These are phyloP conservation scores for Fusarium oligoseptatum DNA, from an alignment of 2,329 filamentous ascomycete species.

Conservation along the genomic window DNA sequence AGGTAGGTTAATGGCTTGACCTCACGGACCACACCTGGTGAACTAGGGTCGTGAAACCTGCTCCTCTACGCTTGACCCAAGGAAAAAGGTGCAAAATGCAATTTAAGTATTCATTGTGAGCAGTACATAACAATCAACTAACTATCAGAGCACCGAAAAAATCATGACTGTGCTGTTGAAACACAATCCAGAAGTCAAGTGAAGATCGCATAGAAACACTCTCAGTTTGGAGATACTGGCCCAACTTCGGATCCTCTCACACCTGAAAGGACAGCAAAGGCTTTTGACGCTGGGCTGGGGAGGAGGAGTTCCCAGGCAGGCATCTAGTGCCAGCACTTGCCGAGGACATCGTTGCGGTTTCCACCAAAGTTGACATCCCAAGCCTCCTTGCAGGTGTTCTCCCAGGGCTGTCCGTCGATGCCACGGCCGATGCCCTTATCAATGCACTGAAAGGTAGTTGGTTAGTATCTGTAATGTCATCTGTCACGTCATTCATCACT, in stretches of 20 bases:
- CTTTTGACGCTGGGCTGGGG: neutral
- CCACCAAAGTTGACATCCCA: slow-evolving; percentile 28
- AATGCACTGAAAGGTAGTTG: slow-evolving; percentile 8
- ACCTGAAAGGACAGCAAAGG: neutral
- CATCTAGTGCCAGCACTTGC: slow-evolving; percentile 34
- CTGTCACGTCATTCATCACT: fast-evolving
- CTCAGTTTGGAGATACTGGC: neutral
- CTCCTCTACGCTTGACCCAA: neutral
- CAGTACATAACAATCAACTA: neutral
- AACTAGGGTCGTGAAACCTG: neutral
- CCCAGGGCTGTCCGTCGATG: slow-evolving; percentile 26
- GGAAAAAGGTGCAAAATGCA: neutral
- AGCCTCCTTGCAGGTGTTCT: slow-evolving; percentile 25
- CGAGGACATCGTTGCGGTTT: slow-evolving; percentile 11
- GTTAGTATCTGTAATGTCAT: neutral
- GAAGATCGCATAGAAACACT: neutral
- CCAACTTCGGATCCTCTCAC: neutral
- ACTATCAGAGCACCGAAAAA: neutral
- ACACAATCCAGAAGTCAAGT: slow-evolving; percentile 2
- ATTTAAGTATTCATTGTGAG: neutral
- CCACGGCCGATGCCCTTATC: slow-evolving; percentile 24
- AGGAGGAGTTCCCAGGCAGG: too few relatives aligned
- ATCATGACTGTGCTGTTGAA: neutral
- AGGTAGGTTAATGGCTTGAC: neutral
- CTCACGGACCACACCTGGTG: too few relatives aligned